phyloP scores from a whole-genome alignment of 148 eudicot genomes.

The Mesembryanthemum crystallinum region DNA sequence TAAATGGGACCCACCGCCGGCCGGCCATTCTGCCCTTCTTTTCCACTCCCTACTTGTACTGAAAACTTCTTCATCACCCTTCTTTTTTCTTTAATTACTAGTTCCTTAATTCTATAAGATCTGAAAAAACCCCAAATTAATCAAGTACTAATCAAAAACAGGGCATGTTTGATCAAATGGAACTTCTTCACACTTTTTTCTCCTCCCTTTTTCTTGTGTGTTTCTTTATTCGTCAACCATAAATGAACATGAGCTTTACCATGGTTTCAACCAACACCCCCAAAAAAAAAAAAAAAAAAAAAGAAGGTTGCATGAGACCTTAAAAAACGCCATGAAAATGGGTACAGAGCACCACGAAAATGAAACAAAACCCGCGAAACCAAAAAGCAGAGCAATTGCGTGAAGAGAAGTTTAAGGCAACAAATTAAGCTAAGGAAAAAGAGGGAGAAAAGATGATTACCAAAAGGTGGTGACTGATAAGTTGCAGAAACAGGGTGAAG shows the following conservation, averaged over 20 bases:
- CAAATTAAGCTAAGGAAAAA: neutral
- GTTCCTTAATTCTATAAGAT: no score
- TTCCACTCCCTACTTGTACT: conserved; percentile 64
- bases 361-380: no score
- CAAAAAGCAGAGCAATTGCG: no score
- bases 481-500: neutral
- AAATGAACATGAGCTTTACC: no score
- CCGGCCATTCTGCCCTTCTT: conserved; percentile 56
- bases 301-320: no score
- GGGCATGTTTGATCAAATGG: no score
- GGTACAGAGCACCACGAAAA: no score
- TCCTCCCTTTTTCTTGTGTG: no score
- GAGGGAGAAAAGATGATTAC: neutral
- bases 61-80: conserved; percentile 52
- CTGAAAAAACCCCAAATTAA: neutral
- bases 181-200: no score
- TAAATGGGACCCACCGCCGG: conserved; percentile 78
- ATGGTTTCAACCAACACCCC: no score
- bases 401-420: neutral
- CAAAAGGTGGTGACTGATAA: neutral
- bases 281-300: neutral
- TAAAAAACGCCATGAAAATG: no score
- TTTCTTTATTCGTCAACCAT: no score
- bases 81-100: neutral
- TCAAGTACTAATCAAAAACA: neutral